A percentile compares a stretch with the other conserved stretches of the same genome.
These are phyloP conservation scores for Leptosphaerulina australis DNA, from an alignment of 2,329 filamentous ascomycete species.

Conservation along the genomic window DNA sequence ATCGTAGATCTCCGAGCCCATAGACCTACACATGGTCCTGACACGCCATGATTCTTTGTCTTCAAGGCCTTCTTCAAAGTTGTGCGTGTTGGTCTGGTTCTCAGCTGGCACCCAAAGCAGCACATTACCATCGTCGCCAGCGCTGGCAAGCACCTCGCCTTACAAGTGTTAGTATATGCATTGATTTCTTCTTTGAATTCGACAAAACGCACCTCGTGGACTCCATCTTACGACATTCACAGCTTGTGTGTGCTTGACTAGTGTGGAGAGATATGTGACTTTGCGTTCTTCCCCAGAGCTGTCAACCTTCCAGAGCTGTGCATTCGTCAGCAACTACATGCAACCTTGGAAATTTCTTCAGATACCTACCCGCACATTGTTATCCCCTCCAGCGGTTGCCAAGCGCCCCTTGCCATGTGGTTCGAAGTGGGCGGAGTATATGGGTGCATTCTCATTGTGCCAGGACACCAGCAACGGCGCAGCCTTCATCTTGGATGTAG, in stretches of 20 bases:
- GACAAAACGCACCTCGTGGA: conserved; percentile 72
- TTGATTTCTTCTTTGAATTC: background rate
- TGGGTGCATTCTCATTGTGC: conserved; percentile 96
- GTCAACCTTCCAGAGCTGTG: conserved; percentile 88
- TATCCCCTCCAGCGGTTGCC: conserved; percentile 93
- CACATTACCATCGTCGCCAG: conserved; percentile 96
- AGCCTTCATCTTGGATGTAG: conserved; percentile 75
- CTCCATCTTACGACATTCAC: conserved; percentile 98
- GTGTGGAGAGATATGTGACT: conserved; percentile 88
- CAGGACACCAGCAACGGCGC: conserved; percentile 96
- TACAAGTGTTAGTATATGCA: conserved; percentile 26
- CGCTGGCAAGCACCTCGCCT: conserved; percentile 94
- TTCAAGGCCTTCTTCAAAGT: conserved; percentile 84
- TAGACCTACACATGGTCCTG: conserved; percentile 96
- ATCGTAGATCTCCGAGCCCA: conserved; percentile 96
- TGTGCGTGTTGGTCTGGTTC: conserved; percentile 65
- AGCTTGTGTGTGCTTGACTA: conserved; percentile 92
- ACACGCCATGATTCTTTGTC: conserved; percentile 97
- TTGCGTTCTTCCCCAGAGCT: conserved; percentile 82
- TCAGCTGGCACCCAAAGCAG: conserved; percentile 95
- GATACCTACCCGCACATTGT: conserved; percentile 82
- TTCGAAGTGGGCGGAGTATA: conserved; percentile 98
- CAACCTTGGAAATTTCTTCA: background rate
- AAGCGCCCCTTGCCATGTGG: conserved; percentile 87
- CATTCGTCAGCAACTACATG: conserved; percentile 45